These are phyloP conservation scores for Paramecium primaurelia DNA, from an alignment of 73 alveolate genomes.

Conservation along the genomic window DNA sequence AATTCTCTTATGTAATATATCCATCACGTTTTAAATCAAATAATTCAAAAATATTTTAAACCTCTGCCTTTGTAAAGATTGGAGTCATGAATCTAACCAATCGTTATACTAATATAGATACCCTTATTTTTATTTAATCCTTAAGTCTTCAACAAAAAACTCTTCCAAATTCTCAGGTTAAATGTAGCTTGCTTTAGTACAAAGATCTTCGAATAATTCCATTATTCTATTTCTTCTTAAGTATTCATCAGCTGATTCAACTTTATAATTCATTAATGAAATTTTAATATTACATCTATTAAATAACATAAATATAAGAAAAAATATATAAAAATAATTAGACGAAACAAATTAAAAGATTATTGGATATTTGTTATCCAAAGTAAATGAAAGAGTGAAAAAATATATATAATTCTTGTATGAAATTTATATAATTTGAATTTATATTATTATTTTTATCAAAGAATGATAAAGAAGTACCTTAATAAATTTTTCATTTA, in stretches of 20 bases:
- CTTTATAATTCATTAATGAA: slow-evolving; percentile 5
- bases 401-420: not conserved
- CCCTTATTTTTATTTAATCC: slow-evolving; percentile 57
- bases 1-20: slow-evolving; percentile 64
- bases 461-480: slow-evolving; percentile 25
- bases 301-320: not conserved
- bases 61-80: slow-evolving; percentile 66
- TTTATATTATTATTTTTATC: not conserved
- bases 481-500: slow-evolving; percentile 24
- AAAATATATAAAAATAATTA: not conserved
- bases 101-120: not conserved
- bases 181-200: slow-evolving; percentile 55
- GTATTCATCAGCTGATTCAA: slow-evolving; percentile 66
- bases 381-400: not conserved
- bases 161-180: slow-evolving; percentile 67
- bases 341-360: not conserved
- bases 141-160: slow-evolving; percentile 54
- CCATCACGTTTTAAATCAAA: slow-evolving; percentile 70
- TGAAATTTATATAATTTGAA: not conserved
- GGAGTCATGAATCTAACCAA: slow-evolving; percentile 55
- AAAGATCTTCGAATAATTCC: slow-evolving; percentile 69
- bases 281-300: not conserved
- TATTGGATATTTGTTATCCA: not conserved
- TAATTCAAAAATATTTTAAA: slow-evolving; percentile 64
- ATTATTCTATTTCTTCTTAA: slow-evolving; percentile 63